These are phyloP conservation scores for Aspergillus neotritici DNA, from an alignment of 2,329 filamentous ascomycete species.

Conservation along the genomic window DNA sequence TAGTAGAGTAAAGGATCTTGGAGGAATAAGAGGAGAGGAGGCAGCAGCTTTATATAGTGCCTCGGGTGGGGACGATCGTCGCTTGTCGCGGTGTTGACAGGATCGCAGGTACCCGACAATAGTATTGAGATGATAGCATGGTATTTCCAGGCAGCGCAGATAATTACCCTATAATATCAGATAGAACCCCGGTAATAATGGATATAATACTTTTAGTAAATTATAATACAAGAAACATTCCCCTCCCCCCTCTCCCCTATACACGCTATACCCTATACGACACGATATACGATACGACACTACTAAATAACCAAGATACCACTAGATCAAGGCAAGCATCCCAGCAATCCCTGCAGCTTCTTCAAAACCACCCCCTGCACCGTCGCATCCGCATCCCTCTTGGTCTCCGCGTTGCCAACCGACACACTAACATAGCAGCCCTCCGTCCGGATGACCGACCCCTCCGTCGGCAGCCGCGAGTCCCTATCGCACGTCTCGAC, in stretches of 20 bases:
- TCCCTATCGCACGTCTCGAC: slow-evolving; percentile 52
- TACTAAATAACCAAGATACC: background rate
- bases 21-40: background rate
- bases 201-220: too few relatives aligned
- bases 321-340: slow-evolving; percentile 40
- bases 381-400: slow-evolving; percentile 52
- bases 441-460: slow-evolving; percentile 44
- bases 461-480: slow-evolving; percentile 57
- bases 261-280: too few relatives aligned
- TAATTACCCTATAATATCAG: too few relatives aligned
- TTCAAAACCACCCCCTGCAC: slow-evolving; percentile 49
- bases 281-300: background rate
- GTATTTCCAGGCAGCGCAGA: too few relatives aligned
- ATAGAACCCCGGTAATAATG: too few relatives aligned
- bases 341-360: slow-evolving; percentile 47
- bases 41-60: background rate
- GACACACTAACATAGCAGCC: slow-evolving; percentile 61
- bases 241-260: too few relatives aligned
- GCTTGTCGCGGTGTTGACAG: too few relatives aligned
- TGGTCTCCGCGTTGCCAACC: slow-evolving; percentile 55
- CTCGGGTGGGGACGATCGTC: too few relatives aligned
- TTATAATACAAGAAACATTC: too few relatives aligned
- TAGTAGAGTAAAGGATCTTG: background rate
- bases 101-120: too few relatives aligned
- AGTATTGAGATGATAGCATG: too few relatives aligned